Conservation (phyloP, 768 basidiomycete genomes). For the Boletus coccyginus region DNA sequence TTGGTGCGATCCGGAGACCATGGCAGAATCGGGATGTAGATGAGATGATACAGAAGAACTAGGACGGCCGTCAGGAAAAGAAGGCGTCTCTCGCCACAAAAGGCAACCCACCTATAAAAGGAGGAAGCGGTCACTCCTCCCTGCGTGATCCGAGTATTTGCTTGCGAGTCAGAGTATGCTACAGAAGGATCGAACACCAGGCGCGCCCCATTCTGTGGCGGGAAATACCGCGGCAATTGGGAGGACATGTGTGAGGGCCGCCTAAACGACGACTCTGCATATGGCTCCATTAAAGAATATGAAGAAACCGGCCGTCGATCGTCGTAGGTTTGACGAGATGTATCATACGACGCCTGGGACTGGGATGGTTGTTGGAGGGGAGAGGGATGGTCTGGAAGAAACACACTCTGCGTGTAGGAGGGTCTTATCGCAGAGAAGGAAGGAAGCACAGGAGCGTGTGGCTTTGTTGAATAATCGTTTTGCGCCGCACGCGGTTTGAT, state of each 20-base stretch:
- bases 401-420: slow-evolving; percentile 29
- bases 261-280: slow-evolving; percentile 17
- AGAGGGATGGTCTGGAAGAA: slow-evolving; percentile 17
- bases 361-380: slow-evolving; percentile 24
- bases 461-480: slow-evolving; percentile 2
- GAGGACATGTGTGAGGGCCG: slow-evolving; percentile 14
- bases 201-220: slow-evolving; percentile 12
- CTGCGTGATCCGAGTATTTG: slow-evolving; percentile 7
- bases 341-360: slow-evolving; percentile 19
- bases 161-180: slow-evolving; percentile 39
- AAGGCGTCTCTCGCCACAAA: background rate
- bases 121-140: slow-evolving; percentile 30
- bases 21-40: slow-evolving; percentile 22
- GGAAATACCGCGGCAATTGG: background rate
- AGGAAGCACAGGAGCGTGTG: slow-evolving; percentile 31
- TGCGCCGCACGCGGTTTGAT: background rate
- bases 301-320: slow-evolving; percentile 6
- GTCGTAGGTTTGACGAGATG: slow-evolving; percentile 12
- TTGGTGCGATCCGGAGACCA: slow-evolving; percentile 8
- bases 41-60: slow-evolving; percentile 58
- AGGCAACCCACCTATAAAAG: slow-evolving; percentile 54
- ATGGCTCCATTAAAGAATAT: slow-evolving; percentile 2
- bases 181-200: slow-evolving; percentile 45
- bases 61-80: slow-evolving; percentile 7
- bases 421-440: slow-evolving; percentile 33